Conservation (phyloP, 2,329 filamentous ascomycete genomes). For the Pyrenophora seminiperda region DNA sequence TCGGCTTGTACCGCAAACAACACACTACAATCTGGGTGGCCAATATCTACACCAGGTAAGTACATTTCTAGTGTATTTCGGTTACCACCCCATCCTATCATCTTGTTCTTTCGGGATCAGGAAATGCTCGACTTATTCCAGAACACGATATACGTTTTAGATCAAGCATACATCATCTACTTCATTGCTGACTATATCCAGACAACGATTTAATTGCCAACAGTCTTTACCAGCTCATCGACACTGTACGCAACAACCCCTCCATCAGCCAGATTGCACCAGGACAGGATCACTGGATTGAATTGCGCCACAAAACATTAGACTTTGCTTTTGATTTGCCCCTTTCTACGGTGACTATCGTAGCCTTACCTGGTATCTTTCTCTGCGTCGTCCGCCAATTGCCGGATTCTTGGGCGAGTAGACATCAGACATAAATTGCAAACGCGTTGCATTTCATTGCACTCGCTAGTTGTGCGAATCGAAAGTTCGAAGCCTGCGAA, state of each 20-base stretch:
- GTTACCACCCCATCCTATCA: no score
- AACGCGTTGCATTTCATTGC: conserved; percentile 30
- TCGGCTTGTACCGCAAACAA: conserved; percentile 1
- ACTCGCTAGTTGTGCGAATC: conserved; percentile 30
- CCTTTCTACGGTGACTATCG: conserved; percentile 26
- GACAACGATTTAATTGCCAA: conserved; percentile 16
- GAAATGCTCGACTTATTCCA: no score
- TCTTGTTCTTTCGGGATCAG: no score
- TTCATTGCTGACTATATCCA: conserved; percentile 4
- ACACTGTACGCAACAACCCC: conserved; percentile 16
- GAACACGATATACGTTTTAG: background rate
- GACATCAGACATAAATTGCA: conserved; percentile 26
- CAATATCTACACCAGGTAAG: conserved; percentile 9
- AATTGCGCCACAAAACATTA: conserved; percentile 20
- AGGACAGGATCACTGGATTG: conserved; percentile 16
- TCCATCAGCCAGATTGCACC: conserved; percentile 7
- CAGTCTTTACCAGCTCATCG: conserved; percentile 19
- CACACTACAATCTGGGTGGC: conserved; percentile 10
- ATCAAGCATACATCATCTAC: background rate
- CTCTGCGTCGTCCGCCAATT: conserved; percentile 18
- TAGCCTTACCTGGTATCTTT: conserved; percentile 27
- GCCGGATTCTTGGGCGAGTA: conserved; percentile 29
- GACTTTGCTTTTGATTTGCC: conserved; percentile 26
- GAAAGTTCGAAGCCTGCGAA: conserved; percentile 26
- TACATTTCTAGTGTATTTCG: background rate